A percentile compares a stretch with the other conserved stretches of the same genome.
Evolutionary conservation across 1,284 basidiomycete genomes (phyloP).

Genomic region (Cutaneotrichosporon curvatum): DNA sequence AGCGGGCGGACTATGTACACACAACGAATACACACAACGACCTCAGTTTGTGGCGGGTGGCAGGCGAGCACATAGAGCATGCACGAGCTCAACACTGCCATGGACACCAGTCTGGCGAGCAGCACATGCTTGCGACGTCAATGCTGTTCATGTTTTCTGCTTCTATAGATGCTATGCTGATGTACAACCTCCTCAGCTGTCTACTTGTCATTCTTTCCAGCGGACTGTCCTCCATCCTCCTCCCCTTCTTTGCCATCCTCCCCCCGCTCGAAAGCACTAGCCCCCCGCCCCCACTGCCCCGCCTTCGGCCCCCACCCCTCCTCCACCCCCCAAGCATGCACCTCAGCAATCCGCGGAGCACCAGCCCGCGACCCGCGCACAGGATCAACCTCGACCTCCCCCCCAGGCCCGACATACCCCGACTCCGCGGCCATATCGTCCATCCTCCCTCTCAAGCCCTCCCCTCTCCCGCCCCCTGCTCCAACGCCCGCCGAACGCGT

Average conservation of each 20-base stretch:
- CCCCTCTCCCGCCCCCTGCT: background rate
- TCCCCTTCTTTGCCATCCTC: background rate
- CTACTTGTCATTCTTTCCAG: too few relatives aligned
- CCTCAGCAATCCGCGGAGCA: conserved; percentile 32
- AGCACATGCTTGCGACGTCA: too few relatives aligned
- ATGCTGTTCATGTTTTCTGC: too few relatives aligned
- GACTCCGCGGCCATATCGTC: conserved; percentile 25
- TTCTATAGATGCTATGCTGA: too few relatives aligned
- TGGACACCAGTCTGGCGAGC: too few relatives aligned
- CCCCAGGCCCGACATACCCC: conserved; percentile 21
- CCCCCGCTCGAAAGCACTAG: conserved; percentile 17
- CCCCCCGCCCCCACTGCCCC: conserved; percentile 49
- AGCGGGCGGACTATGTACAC: too few relatives aligned
- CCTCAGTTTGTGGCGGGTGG: too few relatives aligned
- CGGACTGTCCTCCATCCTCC: background rate
- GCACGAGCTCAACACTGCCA: too few relatives aligned
- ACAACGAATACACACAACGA: too few relatives aligned
- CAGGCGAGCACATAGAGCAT: too few relatives aligned
- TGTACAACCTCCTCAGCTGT: too few relatives aligned
- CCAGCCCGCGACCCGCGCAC: conserved; percentile 11
- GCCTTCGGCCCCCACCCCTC: conserved; percentile 49
- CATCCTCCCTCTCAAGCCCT: background rate
- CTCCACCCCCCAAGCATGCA: conserved; percentile 45
- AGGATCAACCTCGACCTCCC: background rate
- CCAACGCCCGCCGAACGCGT: background rate